Percentiles rank a stretch among this genome's conserved stretches.
phyloP scores from a whole-genome alignment of 768 basidiomycete genomes.

The Lactarius akahatsu region DNA sequence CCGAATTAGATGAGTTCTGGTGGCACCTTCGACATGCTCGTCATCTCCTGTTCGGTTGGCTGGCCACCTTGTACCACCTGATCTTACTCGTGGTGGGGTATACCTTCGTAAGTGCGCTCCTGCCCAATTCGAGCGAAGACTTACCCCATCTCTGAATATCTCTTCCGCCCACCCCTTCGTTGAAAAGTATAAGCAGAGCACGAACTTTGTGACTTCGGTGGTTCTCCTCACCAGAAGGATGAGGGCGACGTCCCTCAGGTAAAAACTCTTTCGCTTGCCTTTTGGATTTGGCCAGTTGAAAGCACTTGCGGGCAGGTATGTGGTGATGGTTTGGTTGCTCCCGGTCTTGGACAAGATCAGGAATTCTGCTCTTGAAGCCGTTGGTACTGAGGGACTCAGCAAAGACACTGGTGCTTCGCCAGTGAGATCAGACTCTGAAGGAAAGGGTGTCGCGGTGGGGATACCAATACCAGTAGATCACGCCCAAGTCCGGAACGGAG shows the following conservation, averaged over 20 bases:
- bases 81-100: neutral
- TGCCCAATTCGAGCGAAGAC: neutral
- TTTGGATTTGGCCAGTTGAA: neutral
- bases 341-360: slow-evolving; percentile 1
- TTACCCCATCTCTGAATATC: neutral
- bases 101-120: neutral
- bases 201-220: neutral
- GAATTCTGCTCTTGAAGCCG: neutral
- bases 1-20: slow-evolving; percentile 4
- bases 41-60: slow-evolving; percentile 2
- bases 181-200: neutral
- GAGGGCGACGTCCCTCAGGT: neutral
- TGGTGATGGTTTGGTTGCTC: neutral
- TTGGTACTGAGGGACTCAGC: neutral
- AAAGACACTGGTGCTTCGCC: neutral
- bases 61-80: slow-evolving; percentile 8
- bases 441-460: neutral
- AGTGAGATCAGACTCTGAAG: neutral
- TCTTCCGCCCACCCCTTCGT: neutral
- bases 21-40: neutral
- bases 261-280: neutral
- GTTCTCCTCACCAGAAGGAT: neutral
- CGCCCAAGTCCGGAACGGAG: neutral
- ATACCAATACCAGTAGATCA: neutral
- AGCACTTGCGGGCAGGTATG: neutral